A percentile compares a stretch with the other conserved stretches of the same genome.
These are phyloP conservation scores for Globisporangium echinulatum DNA, from an alignment of 352 stramenopile species.

Conservation along the genomic window DNA sequence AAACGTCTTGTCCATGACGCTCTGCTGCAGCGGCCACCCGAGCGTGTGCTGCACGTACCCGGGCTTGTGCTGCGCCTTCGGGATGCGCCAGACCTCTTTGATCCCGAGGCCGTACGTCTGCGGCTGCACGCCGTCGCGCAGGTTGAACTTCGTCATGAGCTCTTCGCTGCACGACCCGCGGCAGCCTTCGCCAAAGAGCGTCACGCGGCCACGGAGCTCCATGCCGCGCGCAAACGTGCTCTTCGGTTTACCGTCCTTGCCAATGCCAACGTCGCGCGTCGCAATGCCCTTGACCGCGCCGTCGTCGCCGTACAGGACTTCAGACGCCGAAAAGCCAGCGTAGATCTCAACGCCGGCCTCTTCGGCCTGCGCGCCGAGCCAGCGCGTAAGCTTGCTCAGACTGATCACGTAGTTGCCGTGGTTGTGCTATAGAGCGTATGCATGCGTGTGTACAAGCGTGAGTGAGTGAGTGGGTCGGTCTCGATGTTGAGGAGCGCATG, in stretches of 20 bases:
- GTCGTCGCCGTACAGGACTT: constrained; percentile 86
- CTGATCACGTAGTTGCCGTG: constrained; percentile 98
- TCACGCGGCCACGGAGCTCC: constrained; percentile 93
- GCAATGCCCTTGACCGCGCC: constrained; percentile 91
- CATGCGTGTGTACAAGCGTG: constrained; percentile 1
- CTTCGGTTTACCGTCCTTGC: constrained; percentile 95
- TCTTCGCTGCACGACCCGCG: constrained; percentile 96
- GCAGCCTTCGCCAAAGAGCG: constrained; percentile 97
- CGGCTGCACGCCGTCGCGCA: constrained; percentile 85
- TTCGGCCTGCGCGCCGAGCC: constrained; percentile 95
- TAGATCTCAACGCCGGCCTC: constrained; percentile 99
- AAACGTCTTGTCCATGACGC: constrained; percentile 92
- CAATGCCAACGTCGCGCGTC: constrained; percentile 97
- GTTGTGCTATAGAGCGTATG: constrained; percentile 84
- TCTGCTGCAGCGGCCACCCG: constrained; percentile 95
- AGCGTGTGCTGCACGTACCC: constrained; percentile 98
- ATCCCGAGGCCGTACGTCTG: constrained; percentile 99
- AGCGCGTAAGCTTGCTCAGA: constrained; percentile 95
- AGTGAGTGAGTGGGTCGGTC: neutral
- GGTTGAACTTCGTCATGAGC: constrained; percentile 95
- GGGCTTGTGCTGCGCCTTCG: constrained; percentile 91
- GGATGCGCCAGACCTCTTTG: constrained; percentile 95
- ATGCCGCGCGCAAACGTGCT: constrained; percentile 97
- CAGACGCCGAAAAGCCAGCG: constrained; percentile 94
- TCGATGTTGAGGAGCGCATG: no score